phyloP scores from a whole-genome alignment of 495 filamentous ascomycete species.

The Melanomma pulvis-pyrius region DNA sequence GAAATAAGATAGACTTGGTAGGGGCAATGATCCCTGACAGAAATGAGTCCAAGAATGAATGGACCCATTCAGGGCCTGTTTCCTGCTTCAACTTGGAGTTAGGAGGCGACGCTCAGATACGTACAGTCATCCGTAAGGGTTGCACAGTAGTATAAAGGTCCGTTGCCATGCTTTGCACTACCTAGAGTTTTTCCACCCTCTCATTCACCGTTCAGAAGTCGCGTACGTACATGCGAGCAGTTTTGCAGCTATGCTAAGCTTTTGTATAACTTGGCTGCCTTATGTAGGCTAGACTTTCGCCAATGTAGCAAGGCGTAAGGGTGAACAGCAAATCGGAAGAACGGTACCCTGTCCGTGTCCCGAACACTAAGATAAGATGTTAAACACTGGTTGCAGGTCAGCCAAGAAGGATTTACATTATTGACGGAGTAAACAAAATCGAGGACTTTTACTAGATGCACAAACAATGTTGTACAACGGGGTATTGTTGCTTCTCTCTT shows the following conservation, averaged over 20 bases:
- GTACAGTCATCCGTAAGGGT: neutral
- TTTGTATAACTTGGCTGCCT: neutral
- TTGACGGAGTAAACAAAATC: neutral
- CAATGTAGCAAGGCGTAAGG: neutral
- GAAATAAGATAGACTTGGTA: neutral
- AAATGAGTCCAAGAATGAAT: neutral
- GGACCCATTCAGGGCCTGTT: neutral
- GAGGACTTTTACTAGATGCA: neutral
- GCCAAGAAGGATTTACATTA: neutral
- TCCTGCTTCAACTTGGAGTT: neutral
- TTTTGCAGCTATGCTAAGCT: neutral
- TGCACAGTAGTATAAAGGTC: neutral
- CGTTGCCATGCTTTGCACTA: neutral
- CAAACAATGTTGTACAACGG: no score
- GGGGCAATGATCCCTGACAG: neutral
- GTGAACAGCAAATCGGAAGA: neutral
- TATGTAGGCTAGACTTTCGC: neutral
- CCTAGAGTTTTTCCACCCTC: neutral
- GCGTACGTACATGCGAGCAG: neutral
- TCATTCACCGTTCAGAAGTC: neutral
- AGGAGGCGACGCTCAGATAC: neutral
- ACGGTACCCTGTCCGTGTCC: neutral
- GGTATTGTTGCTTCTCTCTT: no score
- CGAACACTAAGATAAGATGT: neutral
- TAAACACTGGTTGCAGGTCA: neutral